Percentiles rank a stretch among this genome's conserved stretches.
Conservation (phyloP, 148 eudicot genomes). For the Diospyros lotus region DNA sequence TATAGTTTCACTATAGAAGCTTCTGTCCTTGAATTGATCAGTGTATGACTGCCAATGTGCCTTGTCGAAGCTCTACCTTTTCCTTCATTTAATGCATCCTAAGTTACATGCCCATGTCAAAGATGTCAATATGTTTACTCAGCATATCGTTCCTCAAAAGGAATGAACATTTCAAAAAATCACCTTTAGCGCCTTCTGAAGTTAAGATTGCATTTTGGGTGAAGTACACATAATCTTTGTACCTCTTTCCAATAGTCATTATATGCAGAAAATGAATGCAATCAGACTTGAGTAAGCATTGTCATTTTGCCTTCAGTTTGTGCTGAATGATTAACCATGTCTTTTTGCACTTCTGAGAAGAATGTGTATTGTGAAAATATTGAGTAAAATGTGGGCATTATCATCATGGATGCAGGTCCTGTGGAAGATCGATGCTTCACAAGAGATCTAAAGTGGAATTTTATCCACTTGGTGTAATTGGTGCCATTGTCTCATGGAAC, state of each 20-base stretch:
- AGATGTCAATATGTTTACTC: neutral
- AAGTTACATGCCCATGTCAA: neutral
- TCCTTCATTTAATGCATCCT: neutral
- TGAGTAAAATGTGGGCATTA: neutral
- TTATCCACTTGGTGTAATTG: constrained; percentile 91
- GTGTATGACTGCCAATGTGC: neutral
- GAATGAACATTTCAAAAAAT: neutral
- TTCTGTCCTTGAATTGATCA: neutral
- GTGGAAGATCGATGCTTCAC: constrained; percentile 97
- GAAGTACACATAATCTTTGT: neutral
- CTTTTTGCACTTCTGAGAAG: neutral
- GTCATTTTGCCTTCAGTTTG: neutral
- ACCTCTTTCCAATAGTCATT: neutral
- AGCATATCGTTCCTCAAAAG: neutral
- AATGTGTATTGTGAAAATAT: neutral
- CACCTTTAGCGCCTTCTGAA: neutral
- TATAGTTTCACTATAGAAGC: neutral
- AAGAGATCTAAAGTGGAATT: constrained; percentile 90
- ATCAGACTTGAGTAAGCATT: neutral
- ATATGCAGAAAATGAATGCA: neutral
- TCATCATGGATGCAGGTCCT: constrained; percentile 48
- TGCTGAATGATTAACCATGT: neutral
- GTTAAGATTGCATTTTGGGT: neutral
- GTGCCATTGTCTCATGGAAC: constrained; percentile 99
- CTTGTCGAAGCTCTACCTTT: neutral